These are phyloP conservation scores for Plasmodium reichenowi DNA, from an alignment of 169 alveolate genomes.

Conservation along the genomic window DNA sequence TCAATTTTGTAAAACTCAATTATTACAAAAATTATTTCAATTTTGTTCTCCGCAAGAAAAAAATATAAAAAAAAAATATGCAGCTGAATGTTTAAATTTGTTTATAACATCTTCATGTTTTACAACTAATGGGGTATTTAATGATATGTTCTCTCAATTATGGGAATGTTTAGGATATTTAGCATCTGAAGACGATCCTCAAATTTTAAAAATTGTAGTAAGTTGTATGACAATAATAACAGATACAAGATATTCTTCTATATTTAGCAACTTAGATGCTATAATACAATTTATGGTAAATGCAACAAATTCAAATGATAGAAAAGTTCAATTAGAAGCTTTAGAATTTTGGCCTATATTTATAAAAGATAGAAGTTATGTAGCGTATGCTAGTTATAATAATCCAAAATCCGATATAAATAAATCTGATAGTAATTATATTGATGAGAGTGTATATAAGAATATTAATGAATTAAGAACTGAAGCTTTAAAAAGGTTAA, in stretches of 20 bases:
- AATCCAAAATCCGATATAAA: slow-evolving; percentile 27
- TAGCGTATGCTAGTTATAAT: slow-evolving; percentile 68
- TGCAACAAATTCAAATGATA: slow-evolving; percentile 83
- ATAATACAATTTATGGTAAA: slow-evolving; percentile 84
- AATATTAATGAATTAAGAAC: slow-evolving; percentile 75
- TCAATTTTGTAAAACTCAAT: slow-evolving; percentile 76
- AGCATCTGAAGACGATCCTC: slow-evolving; percentile 81
- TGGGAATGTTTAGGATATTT: slow-evolving; percentile 85
- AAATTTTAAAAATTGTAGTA: slow-evolving; percentile 80
- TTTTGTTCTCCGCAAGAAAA: slow-evolving; percentile 61
- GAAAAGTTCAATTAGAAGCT: slow-evolving; percentile 88
- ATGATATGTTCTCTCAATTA: slow-evolving; percentile 75
- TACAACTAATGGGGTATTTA: slow-evolving; percentile 74
- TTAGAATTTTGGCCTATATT: slow-evolving; percentile 88
- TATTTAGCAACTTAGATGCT: slow-evolving; percentile 83
- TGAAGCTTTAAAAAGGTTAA: slow-evolving; percentile 61
- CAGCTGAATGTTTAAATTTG: slow-evolving; percentile 71
- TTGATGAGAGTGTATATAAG: slow-evolving; percentile 65
- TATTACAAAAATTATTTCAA: slow-evolving; percentile 70
- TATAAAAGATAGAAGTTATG: slow-evolving; percentile 80
- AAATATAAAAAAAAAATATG: slow-evolving; percentile 64
- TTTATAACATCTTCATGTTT: slow-evolving; percentile 58
- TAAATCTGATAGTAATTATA: slow-evolving; percentile 27
- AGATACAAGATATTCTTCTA: slow-evolving; percentile 81
- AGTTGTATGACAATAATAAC: slow-evolving; percentile 83